Evolutionary conservation across 345 rosid genomes (phyloP), one percentile per base, ranked within the genome.

Genomic region (Conringia planisiliqua): DNA sequence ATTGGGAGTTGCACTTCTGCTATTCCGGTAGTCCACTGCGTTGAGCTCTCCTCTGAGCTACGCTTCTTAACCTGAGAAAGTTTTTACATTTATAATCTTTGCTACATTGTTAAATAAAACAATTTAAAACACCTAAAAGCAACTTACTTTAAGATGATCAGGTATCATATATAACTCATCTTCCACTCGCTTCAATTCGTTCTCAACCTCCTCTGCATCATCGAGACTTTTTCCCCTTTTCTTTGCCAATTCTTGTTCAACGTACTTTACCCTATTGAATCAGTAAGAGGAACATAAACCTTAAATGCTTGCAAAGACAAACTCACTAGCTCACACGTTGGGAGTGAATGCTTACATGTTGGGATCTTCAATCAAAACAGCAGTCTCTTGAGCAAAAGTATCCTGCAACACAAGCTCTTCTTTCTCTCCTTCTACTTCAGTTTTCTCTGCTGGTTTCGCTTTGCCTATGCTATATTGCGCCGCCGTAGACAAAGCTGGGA

Each of bases 11-110:
- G 98, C 78, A 95, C 74, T 86, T 95, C 99, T 7, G 98, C 99
- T 66, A 95, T 95, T 71, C 99, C 98, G 4, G 99, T 95, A 30
- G 98, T 95, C 99, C 99, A 92, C 82, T 92, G 97, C 1, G 99
- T 95, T 22, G 99, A 95, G 78, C 99, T 93, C 83, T 95, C 99
- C 75, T 92, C 96, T 3, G 98, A 86, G 72, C 88, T 92, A 43
- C 97, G 85, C 75, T 71, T 85, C 83, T 92, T 92, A 72, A 92
- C 98, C 98, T 91, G 86, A 66, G 66, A 14, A 17, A 27, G 22
- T 55, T 13, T 36, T 36, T 36, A 22, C 24, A 2, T 16, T 26
- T 13, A 26, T 51, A 54, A 54, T 3, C 6, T 18, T 27, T 54
- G 59, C 59, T 54, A 54, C 59, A 27, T 13, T 6, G 10, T 52